Evolutionary conservation across 331 rosid species (phyloP).

Genomic region (Dryas integrifolia): DNA sequence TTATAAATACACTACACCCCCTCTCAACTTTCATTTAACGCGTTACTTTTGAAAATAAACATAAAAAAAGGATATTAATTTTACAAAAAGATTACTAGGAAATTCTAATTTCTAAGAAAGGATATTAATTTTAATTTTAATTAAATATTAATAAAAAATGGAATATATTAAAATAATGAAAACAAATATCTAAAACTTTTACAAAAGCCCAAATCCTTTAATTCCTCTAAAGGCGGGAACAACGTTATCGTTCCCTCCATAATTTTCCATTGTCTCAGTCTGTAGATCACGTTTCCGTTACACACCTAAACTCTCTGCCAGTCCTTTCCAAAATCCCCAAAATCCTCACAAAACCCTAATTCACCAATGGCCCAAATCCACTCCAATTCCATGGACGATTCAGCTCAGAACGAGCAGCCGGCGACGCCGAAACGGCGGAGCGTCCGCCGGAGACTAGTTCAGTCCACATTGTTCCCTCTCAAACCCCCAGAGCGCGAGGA

Average conservation of each 20-base stretch:
- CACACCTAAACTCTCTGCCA: not conserved
- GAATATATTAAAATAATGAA: not conserved
- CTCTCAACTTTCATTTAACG: too few species aligned
- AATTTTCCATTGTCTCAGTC: not conserved
- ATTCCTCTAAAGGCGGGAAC: constrained; percentile 51
- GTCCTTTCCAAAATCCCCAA: constrained; percentile 12
- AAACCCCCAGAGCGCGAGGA: constrained; percentile 38
- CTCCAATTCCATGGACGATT: constrained; percentile 22
- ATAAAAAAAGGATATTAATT: too few species aligned
- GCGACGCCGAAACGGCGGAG: constrained; percentile 33
- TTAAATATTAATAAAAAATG: too few species aligned
- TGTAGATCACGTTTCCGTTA: not conserved
- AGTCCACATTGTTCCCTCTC: constrained; percentile 66
- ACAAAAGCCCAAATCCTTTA: too few species aligned
- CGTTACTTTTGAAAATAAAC: too few species aligned
- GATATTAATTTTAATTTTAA: too few species aligned
- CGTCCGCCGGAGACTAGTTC: constrained; percentile 68
- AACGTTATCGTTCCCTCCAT: constrained; percentile 53
- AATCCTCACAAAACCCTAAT: constrained; percentile 21
- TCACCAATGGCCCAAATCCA: constrained; percentile 20
- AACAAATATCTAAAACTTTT: not conserved
- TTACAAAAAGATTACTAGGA: too few species aligned
- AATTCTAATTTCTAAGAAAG: too few species aligned
- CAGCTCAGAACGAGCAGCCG: constrained; percentile 20
- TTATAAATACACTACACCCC: too few species aligned